Percentiles rank a stretch among this genome's conserved stretches.
phyloP scores from a whole-genome alignment of 495 filamentous ascomycete species.

The Aspergillus affinis region DNA sequence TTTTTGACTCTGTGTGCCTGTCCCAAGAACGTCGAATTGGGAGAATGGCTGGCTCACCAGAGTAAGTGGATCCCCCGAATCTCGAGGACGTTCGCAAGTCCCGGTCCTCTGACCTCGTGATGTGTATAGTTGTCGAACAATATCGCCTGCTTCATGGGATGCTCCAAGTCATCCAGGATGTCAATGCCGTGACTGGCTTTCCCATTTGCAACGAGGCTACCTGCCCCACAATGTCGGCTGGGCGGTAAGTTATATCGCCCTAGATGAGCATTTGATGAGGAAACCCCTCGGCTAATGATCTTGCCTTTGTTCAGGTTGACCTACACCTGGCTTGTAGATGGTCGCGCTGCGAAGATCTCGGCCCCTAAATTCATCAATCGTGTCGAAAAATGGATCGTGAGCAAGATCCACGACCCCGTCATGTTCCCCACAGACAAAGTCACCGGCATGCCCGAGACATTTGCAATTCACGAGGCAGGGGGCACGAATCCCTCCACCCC shows the following conservation, averaged over 20 bases:
- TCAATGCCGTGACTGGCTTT: conserved; percentile 65
- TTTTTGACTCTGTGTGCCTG: conserved; percentile 92
- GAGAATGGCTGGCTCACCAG: conserved; percentile 94
- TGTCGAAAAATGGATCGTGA: conserved; percentile 90
- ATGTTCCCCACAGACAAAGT: conserved; percentile 82
- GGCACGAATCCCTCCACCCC: conserved; percentile 53
- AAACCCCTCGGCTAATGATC: not conserved
- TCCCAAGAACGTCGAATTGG: conserved; percentile 83
- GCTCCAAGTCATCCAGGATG: conserved; percentile 76
- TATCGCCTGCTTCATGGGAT: conserved; percentile 83
- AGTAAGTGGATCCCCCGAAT: conserved; percentile 49
- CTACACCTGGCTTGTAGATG: conserved; percentile 77
- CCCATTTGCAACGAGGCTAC: conserved; percentile 78
- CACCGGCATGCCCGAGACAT: conserved; percentile 52
- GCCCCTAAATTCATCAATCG: conserved; percentile 85
- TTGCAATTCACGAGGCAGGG: conserved; percentile 58
- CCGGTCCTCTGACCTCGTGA: not conserved
- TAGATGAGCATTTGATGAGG: conserved; percentile 11
- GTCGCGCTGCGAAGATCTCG: conserved; percentile 61
- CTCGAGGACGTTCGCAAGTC: not conserved
- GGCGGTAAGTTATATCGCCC: conserved; percentile 61
- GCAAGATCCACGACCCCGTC: conserved; percentile 81
- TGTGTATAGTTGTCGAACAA: conserved; percentile 75
- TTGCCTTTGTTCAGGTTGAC: conserved; percentile 60
- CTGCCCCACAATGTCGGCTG: conserved; percentile 90